Base-by-base conservation (phyloP, 371 early-diverging fungal genomes). In the Mitosporidium daphniae region DNA sequence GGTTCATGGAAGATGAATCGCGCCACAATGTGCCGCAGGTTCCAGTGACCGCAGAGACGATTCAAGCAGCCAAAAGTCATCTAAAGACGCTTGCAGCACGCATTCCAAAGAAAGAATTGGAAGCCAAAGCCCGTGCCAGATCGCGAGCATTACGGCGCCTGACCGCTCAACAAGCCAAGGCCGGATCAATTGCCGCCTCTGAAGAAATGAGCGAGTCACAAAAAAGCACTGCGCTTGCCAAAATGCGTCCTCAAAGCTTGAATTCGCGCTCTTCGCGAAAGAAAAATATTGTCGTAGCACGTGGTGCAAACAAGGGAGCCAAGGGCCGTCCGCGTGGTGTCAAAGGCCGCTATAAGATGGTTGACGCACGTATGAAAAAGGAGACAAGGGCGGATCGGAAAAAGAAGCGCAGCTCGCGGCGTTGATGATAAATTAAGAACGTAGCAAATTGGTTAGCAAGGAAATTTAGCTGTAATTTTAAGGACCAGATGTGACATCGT, bases 71-170 rank as follows among this genome's bases (percentile, higher is more conserved):
- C 26, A 45, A 53, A 33, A 64, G 68, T 17, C 57, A 61, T 28
- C 49, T 70, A 34, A 54, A 55, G 40, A 75, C 67, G 3, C 41
- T 89, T 31, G 63, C 84, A 44, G 78, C 77, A 6, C 68, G 80
- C 18, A 82, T 86, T 10, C 82, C 84, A 45, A 84, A 84, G 45
- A 89, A 84, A 59, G 64, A 84, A 16, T 71, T 69, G n/a, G 91
- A 89, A 49, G 86, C 91, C 25, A 82, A 78, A 53, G 74, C 71
- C 18, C 56, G 91, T 30, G 78, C 84, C 55, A 71, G 75, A 61
- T 45, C 64, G 40, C 55, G 50, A 11, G 35, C n/a, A n/a, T n/a
- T n/a, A n/a, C n/a, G n/a, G n/a, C n/a, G n/a, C n/a, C n/a, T n/a
- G n/a, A n/a, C n/a, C n/a, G n/a, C n/a, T n/a, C n/a, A n/a, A n/a